Percentiles rank a stretch among this genome's conserved stretches.
phyloP scores from a whole-genome alignment of 305 asterid species.

The Fraxinus dipetala region DNA sequence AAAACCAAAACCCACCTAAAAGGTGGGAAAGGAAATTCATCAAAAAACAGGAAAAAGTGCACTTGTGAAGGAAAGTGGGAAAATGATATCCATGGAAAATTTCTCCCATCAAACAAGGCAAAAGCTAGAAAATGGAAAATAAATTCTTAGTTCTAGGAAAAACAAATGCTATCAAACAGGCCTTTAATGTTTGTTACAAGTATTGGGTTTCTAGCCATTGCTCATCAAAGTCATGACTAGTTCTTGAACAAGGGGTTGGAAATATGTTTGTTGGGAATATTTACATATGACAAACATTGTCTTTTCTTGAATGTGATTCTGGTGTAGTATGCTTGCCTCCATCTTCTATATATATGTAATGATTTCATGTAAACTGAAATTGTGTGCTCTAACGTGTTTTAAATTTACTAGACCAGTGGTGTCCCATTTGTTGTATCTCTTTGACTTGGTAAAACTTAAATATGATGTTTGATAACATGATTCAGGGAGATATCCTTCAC shows the following conservation, averaged over 20 bases:
- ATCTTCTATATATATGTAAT: neutral
- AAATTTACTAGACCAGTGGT: neutral
- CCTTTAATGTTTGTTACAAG: neutral
- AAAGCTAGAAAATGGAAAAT: no score
- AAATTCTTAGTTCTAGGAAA: no score
- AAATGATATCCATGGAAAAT: no score
- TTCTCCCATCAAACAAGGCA: no score
- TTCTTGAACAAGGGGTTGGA: neutral
- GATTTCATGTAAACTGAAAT: neutral
- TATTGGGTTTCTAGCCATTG: neutral
- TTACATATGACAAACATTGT: neutral
- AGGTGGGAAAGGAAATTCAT: no score
- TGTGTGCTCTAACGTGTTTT: neutral
- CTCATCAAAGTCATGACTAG: neutral
- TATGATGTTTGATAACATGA: conserved; percentile 26
- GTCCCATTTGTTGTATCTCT: neutral
- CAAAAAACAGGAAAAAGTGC: no score
- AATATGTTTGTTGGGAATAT: neutral
- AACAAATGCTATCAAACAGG: no score
- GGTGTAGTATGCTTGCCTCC: neutral
- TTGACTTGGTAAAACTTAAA: conserved; percentile 9
- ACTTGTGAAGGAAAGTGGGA: no score
- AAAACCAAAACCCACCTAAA: no score
- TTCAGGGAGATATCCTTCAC: conserved; percentile 73
- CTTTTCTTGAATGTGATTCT: neutral